Conservation (phyloP, 108 stramenopile genomes). For the Thalassiosira profunda region DNA sequence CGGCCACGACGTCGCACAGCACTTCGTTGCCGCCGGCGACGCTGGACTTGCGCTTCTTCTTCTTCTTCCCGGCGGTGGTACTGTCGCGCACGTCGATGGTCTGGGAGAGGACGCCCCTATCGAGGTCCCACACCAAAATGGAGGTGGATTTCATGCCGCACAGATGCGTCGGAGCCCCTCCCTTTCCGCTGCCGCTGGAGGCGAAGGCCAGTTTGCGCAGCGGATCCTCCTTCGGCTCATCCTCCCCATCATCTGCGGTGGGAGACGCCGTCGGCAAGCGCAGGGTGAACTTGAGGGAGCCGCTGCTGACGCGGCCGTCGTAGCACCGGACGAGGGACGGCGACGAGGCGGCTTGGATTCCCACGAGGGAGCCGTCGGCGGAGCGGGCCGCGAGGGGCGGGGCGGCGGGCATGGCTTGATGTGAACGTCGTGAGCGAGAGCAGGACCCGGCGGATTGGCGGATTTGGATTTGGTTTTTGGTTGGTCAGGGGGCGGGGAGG, state of each 20-base stretch:
- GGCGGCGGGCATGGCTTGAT: neutral
- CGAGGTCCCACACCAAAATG: conserved; percentile 33
- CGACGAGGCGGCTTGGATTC: neutral
- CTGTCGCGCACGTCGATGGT: conserved; percentile 17
- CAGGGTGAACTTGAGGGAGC: conserved; percentile 47
- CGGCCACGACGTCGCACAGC: conserved; percentile 20
- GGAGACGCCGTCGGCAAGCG: conserved; percentile 26
- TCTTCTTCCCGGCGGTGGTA: neutral
- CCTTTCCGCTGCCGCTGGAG: too few relatives aligned
- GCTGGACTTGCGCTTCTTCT: conserved; percentile 12
- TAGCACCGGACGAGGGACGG: conserved; percentile 38
- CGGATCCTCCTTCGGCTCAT: neutral
- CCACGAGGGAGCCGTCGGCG: conserved; percentile 3
- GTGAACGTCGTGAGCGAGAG: too few relatives aligned
- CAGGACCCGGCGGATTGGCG: too few relatives aligned
- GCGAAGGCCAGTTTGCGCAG: conserved; percentile 39
- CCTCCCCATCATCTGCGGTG: conserved; percentile 5
- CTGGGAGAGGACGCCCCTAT: conserved; percentile 34
- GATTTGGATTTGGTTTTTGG: too few relatives aligned
- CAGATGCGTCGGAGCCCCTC: too few relatives aligned
- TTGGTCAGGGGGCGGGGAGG: too few relatives aligned
- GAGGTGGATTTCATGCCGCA: conserved; percentile 15
- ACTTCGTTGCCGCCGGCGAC: conserved; percentile 1
- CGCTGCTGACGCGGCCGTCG: conserved; percentile 32
- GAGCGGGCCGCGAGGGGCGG: neutral